Percentiles rank a stretch among this genome's conserved stretches.
These are phyloP conservation scores for Nakataea oryzae DNA, from an alignment of 2,329 filamentous ascomycete genomes.

Conservation along the genomic window DNA sequence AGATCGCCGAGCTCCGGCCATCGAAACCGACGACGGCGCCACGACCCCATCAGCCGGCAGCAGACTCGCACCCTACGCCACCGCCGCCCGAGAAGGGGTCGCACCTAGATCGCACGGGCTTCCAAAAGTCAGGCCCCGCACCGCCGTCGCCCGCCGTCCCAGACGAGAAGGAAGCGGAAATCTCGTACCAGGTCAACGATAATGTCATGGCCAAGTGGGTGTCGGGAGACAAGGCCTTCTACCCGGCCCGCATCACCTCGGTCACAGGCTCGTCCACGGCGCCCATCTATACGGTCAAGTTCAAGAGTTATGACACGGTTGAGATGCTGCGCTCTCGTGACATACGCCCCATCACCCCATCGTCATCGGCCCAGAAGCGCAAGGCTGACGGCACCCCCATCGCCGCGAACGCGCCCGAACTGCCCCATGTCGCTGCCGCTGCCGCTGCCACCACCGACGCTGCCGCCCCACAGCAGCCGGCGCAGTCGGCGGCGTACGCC, in stretches of 20 bases:
- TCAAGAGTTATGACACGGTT: constrained; percentile 80
- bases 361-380: constrained; percentile 53
- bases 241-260: constrained; percentile 84
- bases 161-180: constrained; percentile 44
- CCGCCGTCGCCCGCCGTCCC: constrained; percentile 16
- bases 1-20: constrained; percentile 71
- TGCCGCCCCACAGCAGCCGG: constrained; percentile 16
- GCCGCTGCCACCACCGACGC: constrained; percentile 28
- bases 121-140: constrained; percentile 42
- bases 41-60: neutral
- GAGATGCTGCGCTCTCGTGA: constrained; percentile 77
- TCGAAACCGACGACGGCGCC: constrained; percentile 35
- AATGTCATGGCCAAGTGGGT: constrained; percentile 84
- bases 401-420: constrained; percentile 31
- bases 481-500: constrained; percentile 45
- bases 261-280: constrained; percentile 87
- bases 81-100: constrained; percentile 57
- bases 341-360: constrained; percentile 58
- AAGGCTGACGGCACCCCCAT: constrained; percentile 72
- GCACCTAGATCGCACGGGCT: constrained; percentile 70
- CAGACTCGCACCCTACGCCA: constrained; percentile 25
- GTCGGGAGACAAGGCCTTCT: constrained; percentile 81
- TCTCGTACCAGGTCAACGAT: constrained; percentile 77
- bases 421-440: constrained; percentile 49
- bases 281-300: constrained; percentile 89